Base-by-base conservation (phyloP, 331 rosid species). In the Malus hybrid region DNA sequence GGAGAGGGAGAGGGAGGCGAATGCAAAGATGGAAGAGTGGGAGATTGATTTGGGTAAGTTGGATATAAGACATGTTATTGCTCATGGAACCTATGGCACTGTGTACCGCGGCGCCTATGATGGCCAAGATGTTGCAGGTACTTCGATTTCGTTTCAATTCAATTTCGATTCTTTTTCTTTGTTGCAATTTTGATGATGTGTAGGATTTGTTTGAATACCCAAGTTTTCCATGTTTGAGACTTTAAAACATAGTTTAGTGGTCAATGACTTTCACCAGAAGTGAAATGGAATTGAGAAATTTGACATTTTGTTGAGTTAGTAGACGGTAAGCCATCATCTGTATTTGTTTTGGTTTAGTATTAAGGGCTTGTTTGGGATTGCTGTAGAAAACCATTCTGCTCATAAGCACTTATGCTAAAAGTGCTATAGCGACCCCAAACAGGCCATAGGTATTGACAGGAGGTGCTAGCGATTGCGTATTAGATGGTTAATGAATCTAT, bases 81-180 rank as follows among this genome's bases (percentile, higher is more conserved):
- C 86, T 83, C 82, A 83, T 42, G 90, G 90, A 20, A 76, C 88
- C 56, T 86, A 81, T 33, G 89, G 89, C 22, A 81, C 82, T 20
- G 83, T 89, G 32, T 89, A 89, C 82, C 67, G 80, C 13, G 89
- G 90, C 7, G 39, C 67, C 55, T 86, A 89, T 75, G 90, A 83
- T 31, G 86, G 83, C 67, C 85, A 86, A 69, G 86, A 86, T 66
- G 89, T 83, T 75, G 93, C 93, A 46, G 89, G 89, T 88, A 80
- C 64, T 36, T 64, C 18, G 7, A 69, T 50, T 72, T 50, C 59
- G 39, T 13, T 79, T 27, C 54, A 65, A 14, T 44, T 15, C 29
- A 19, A 42, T 57, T 77, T 69, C 20, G 13, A 19, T 50, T 24
- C 9, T 48, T 18, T 31, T 69, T 7, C 39, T 54, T 76, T 10